Evolutionary conservation across 352 stramenopile species (phyloP).

Genomic region (Hyaloperonospora arabidopsidis): DNA sequence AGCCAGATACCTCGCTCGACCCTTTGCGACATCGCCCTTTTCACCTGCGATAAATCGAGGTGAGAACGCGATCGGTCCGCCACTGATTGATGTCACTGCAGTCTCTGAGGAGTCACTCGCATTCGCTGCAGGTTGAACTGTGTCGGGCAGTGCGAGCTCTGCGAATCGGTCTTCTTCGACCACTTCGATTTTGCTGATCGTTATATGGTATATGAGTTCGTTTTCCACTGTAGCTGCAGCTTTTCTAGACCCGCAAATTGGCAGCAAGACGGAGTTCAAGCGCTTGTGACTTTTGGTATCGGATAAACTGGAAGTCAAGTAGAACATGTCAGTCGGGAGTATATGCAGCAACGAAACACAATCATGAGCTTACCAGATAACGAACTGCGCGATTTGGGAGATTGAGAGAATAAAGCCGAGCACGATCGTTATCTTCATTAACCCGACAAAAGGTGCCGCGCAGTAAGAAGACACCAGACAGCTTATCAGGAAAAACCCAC

Average conservation of each 20-base stretch:
- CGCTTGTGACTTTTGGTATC: constrained; percentile 20
- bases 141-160: constrained; percentile 20
- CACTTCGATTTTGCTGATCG: constrained; percentile 55
- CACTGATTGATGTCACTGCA: constrained; percentile 32
- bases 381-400: constrained; percentile 65
- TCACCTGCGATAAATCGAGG: constrained; percentile 74
- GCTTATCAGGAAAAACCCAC: constrained; percentile 68
- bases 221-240: constrained; percentile 19
- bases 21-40: constrained; percentile 79
- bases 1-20: constrained; percentile 58
- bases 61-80: constrained; percentile 66
- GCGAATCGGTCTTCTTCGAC: constrained; percentile 51
- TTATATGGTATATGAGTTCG: constrained; percentile 42
- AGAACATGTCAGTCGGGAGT: constrained; percentile 8
- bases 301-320: constrained; percentile 23
- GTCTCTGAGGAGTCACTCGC: constrained; percentile 12
- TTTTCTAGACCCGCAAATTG: constrained; percentile 16
- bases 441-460: constrained; percentile 56
- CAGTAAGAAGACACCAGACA: constrained; percentile 70
- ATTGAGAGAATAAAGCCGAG: constrained; percentile 68
- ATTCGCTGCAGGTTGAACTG: constrained; percentile 16
- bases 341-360: neutral
- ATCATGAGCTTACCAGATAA: constrained; percentile 35
- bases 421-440: constrained; percentile 86
- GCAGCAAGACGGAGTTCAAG: constrained; percentile 15